These are phyloP conservation scores for Nakazawaea ishiwadae DNA, from an alignment of 805 yeast species.

Conservation along the genomic window DNA sequence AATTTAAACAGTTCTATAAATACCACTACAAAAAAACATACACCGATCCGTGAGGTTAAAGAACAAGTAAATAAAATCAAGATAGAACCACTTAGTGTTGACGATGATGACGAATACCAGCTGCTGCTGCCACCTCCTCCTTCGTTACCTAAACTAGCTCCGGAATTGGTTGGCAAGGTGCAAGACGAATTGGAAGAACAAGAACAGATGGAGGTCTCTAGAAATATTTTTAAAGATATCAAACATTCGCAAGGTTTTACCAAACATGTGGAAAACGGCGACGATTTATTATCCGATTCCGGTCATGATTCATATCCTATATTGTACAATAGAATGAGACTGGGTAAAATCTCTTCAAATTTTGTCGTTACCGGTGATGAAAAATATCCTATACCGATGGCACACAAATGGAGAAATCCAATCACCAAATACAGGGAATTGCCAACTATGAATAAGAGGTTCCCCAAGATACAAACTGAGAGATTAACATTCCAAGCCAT, in stretches of 20 bases:
- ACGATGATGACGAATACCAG: too few relatives aligned
- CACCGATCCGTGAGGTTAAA: too few relatives aligned
- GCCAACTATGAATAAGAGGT: background rate
- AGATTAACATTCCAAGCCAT: background rate
- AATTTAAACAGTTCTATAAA: background rate
- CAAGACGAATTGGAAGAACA: background rate
- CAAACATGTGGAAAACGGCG: background rate
- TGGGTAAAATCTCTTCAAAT: slow-evolving; percentile 1
- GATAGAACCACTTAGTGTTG: too few relatives aligned
- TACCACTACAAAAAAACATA: too few relatives aligned
- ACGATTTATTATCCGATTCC: background rate
- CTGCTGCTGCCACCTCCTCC: too few relatives aligned
- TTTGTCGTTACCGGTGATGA: background rate
- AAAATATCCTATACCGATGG: too few relatives aligned
- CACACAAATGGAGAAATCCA: too few relatives aligned
- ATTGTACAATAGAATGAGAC: slow-evolving; percentile 5
- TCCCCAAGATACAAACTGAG: slow-evolving; percentile 4
- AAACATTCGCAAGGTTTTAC: slow-evolving; percentile 8
- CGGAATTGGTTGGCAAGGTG: background rate
- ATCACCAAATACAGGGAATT: too few relatives aligned
- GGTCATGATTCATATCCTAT: background rate
- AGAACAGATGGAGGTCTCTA: background rate
- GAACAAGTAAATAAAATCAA: too few relatives aligned
- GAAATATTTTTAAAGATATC: background rate
- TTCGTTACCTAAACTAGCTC: background rate